phyloP scores from a whole-genome alignment of 2,329 filamentous ascomycete species.

The Calonectria pseudoreteaudii region DNA sequence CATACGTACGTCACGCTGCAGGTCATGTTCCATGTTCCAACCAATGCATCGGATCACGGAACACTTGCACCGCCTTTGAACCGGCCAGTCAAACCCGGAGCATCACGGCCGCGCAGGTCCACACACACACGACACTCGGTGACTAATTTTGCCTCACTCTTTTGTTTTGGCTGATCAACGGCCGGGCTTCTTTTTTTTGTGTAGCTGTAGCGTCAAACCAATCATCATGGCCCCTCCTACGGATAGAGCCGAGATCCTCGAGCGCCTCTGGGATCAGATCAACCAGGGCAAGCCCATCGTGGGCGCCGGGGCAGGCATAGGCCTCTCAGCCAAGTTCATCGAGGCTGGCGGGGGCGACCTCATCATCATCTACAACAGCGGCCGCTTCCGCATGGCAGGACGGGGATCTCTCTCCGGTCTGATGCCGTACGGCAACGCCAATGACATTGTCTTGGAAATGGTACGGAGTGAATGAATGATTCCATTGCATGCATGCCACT shows the following conservation, averaged over 20 bases:
- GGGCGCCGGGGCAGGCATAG: background rate
- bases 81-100: background rate
- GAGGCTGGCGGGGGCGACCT: slow-evolving; percentile 6
- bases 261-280: background rate
- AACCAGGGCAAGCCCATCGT: slow-evolving; percentile 3
- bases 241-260: background rate
- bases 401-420: slow-evolving; percentile 1
- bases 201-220: too few species aligned
- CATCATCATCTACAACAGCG: slow-evolving; percentile 15
- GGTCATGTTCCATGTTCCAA: background rate
- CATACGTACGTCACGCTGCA: slow-evolving; percentile 1
- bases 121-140: background rate
- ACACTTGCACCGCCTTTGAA: background rate
- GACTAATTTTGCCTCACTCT: background rate
- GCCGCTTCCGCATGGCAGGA: slow-evolving; percentile 9
- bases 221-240: slow-evolving; percentile 1
- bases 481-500: too few species aligned
- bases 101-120: background rate
- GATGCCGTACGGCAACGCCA: slow-evolving; percentile 14
- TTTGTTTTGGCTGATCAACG: background rate
- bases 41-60: background rate
- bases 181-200: background rate
- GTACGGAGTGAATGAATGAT: background rate
- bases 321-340: slow-evolving; percentile 10
- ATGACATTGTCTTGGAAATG: slow-evolving; percentile 4